These are phyloP conservation scores for Blastobotrys niveus DNA, from an alignment of 1,139 yeast species.

Conservation along the genomic window DNA sequence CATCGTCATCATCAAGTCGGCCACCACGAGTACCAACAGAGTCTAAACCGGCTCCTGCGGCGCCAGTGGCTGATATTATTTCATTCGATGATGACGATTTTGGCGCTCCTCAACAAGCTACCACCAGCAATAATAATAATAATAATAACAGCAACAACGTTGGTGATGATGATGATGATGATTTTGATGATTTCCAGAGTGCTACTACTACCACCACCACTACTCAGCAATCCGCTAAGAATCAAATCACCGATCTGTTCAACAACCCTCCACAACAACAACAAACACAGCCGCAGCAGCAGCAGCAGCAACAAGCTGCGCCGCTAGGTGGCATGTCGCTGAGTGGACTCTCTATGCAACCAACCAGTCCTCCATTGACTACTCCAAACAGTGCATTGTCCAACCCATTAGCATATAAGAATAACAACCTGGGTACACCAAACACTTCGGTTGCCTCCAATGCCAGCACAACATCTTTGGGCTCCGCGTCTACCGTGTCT, in stretches of 20 bases:
- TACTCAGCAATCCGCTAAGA: conserved; percentile 22
- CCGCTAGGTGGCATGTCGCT: conserved; percentile 5
- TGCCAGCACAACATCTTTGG: conserved; percentile 7
- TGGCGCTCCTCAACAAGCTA: conserved; percentile 87
- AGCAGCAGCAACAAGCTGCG: background rate
- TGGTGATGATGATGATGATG: conserved; percentile 65
- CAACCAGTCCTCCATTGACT: conserved; percentile 35
- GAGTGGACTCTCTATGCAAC: conserved; percentile 3
- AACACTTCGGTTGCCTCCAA: conserved; percentile 10
- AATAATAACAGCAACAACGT: conserved; percentile 31
- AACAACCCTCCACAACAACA: conserved; percentile 19
- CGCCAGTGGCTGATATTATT: conserved; percentile 23
- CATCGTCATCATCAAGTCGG: conserved; percentile 16
- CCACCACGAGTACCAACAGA: conserved; percentile 4
- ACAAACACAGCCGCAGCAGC: conserved; percentile 19
- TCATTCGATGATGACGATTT: conserved; percentile 57
- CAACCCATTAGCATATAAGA: conserved; percentile 5
- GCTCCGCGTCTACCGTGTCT: conserved; percentile 22
- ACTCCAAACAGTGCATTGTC: conserved; percentile 21
- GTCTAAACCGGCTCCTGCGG: conserved; percentile 7
- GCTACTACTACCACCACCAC: conserved; percentile 42
- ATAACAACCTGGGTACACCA: conserved; percentile 9
- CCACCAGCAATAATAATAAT: conserved; percentile 5
- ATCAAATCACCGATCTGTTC: conserved; percentile 25
- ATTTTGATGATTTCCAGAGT: conserved; percentile 89